A percentile compares a stretch with the other conserved stretches of the same genome.
Evolutionary conservation across 164 flowering plant species (phyloP).

Genomic region (Annona squamosa): DNA sequence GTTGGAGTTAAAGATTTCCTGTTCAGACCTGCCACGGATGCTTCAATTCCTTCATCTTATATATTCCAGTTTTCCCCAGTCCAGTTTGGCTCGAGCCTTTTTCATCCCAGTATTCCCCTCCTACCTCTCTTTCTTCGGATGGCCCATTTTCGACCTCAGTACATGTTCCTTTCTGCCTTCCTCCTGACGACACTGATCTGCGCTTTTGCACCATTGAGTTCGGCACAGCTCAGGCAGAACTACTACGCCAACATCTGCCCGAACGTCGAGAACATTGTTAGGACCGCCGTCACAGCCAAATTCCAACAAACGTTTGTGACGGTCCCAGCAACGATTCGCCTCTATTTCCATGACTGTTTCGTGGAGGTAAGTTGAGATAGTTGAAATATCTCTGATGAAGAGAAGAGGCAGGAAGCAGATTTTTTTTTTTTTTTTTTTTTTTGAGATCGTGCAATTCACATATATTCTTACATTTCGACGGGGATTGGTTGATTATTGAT

Average conservation of each 20-base stretch:
- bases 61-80: slow-evolving; percentile 4
- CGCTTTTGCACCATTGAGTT: slow-evolving; percentile 22
- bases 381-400: not conserved
- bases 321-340: slow-evolving; percentile 42
- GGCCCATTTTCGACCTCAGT: not conserved
- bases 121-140: not conserved
- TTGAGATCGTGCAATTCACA: no score
- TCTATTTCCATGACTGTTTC: not conserved
- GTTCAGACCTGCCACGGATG: slow-evolving; percentile 6
- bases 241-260: slow-evolving; percentile 66
- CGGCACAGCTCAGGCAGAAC: slow-evolving; percentile 49
- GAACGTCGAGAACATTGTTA: slow-evolving; percentile 62
- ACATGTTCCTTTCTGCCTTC: slow-evolving; percentile 24
- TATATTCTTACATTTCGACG: not conserved
- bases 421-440: no score
- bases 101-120: not conserved
- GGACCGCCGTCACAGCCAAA: slow-evolving; percentile 45
- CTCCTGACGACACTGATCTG: slow-evolving; percentile 19
- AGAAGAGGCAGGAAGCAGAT: not conserved
- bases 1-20: not conserved
- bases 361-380: not conserved
- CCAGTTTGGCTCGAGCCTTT: not conserved
- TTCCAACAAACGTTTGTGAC: slow-evolving; percentile 71
- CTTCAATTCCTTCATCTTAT: not conserved
- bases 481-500: not conserved